A percentile compares a stretch with the other conserved stretches of the same genome.
These are phyloP conservation scores for Pythium apleroticum DNA, from an alignment of 352 stramenopile species.

Conservation along the genomic window DNA sequence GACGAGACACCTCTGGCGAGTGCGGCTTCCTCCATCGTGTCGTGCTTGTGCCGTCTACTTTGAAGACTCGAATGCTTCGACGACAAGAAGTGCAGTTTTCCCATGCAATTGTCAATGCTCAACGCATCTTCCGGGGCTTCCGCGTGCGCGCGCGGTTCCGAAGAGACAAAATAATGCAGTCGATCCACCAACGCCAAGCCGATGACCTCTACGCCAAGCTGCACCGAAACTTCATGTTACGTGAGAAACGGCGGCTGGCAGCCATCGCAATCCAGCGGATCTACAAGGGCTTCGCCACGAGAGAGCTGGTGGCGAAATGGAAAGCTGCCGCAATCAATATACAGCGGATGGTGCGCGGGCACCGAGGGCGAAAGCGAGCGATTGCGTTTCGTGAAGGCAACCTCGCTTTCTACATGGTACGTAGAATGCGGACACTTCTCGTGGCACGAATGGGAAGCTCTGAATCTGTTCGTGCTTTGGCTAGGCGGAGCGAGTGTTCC, in stretches of 20 bases:
- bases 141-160: slow-evolving; percentile 49
- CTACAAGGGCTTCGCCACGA: slow-evolving; percentile 47
- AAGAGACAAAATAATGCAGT: slow-evolving; percentile 38
- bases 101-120: slow-evolving; percentile 40
- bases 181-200: slow-evolving; percentile 52
- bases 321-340: slow-evolving; percentile 35
- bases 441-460: neutral
- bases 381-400: slow-evolving; percentile 64
- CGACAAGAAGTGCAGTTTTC: slow-evolving; percentile 21
- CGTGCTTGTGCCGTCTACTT: slow-evolving; percentile 42
- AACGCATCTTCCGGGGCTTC: slow-evolving; percentile 60
- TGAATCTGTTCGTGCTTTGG: neutral
- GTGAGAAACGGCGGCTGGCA: slow-evolving; percentile 46
- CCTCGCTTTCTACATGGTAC: slow-evolving; percentile 65
- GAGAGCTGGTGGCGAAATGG: slow-evolving; percentile 36
- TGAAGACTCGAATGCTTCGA: slow-evolving; percentile 43
- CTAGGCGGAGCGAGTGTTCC: slow-evolving; percentile 52
- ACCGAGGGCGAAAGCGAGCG: slow-evolving; percentile 49
- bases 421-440: neutral
- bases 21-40: slow-evolving; percentile 26
- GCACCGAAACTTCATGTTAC: slow-evolving; percentile 32
- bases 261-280: slow-evolving; percentile 56
- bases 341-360: slow-evolving; percentile 57
- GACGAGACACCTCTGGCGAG: neutral
- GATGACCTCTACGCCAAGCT: slow-evolving; percentile 38